phyloP scores from a whole-genome alignment of 2,329 filamentous ascomycete genomes.

The Fusarium liriodendri region DNA sequence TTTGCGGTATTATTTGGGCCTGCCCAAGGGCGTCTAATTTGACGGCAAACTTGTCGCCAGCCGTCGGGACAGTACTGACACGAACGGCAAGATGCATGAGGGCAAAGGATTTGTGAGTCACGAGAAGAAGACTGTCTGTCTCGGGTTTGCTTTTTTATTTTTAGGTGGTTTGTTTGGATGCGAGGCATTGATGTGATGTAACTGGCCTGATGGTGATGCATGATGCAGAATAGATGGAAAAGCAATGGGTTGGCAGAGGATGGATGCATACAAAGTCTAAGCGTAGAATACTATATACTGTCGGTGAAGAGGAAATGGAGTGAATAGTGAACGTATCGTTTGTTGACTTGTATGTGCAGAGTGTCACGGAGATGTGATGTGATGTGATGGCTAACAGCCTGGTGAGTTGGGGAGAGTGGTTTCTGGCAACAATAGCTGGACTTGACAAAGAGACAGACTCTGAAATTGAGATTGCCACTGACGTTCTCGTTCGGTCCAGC shows the following conservation, averaged over 20 bases:
- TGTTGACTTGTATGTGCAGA: neutral
- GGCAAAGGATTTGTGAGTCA: conserved; percentile 7
- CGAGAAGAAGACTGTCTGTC: neutral
- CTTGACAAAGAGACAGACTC: neutral
- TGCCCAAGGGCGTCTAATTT: neutral
- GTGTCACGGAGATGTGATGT: neutral
- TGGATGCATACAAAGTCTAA: neutral
- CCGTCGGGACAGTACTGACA: neutral
- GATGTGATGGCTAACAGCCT: neutral
- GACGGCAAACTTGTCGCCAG: neutral
- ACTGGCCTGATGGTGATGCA: neutral
- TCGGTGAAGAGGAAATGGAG: neutral
- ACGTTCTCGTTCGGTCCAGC: conserved; percentile 15
- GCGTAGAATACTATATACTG: neutral
- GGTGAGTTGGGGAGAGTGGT: neutral
- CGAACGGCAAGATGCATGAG: conserved; percentile 8
- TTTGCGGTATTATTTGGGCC: conserved; percentile 8
- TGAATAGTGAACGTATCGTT: neutral
- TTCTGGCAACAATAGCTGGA: conserved; percentile 8
- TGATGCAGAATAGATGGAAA: conserved; percentile 6
- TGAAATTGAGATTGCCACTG: conserved; percentile 39
- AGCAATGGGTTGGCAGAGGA: conserved; percentile 20
- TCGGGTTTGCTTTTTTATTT: neutral
- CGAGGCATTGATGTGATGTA: neutral
- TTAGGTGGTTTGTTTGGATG: neutral